Base-by-base conservation (phyloP, 2,329 filamentous ascomycete species). In the Calonectria pteridis region DNA sequence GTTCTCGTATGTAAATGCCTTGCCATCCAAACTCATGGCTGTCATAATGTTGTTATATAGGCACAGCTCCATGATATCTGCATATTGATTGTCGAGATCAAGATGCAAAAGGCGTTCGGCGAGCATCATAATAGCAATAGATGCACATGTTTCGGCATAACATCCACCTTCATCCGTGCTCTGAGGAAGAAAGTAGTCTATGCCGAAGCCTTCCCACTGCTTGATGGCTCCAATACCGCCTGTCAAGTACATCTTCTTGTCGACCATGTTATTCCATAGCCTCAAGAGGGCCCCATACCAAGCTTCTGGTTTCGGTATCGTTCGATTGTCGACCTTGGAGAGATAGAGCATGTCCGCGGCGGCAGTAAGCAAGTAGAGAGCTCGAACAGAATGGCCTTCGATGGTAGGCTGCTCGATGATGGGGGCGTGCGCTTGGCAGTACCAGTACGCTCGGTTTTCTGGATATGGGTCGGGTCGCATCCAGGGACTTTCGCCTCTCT, bases 231-330 rank as follows among this genome's bases (percentile, higher is more conserved):
- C 91, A 64, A 93, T 88, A 0, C 90, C 91, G 1, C 91, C 91
- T 0, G 91, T 93, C 20, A 91, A 78, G 71, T 91, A 93, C 88
- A 92, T 91, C 78, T 92, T 93, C 70, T 86, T 87, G 50, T 89
- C 84, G 0, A 91, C 87, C 89, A 92, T 92, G 75, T 92, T 91
- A 37, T 86, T 80, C 91, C 91, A 93, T 5, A 92, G 82, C 10
- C 86, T 83, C 29, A 84, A 79, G 0, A 92, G 77, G 2, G 89
- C 84, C 0, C 80, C 78, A 20, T 82, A 73, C 77, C 86, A 86
- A 3, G 68, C 51, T 26, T 73, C 16, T 0, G 50, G 66, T 9
- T 29, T 82, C 77, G 14, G 78, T 43, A 63, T 20, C 79, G 29
- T 58, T 81, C 71, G 20, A 76, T 72, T 4, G n/a, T 31, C 67